Percentiles rank a stretch among this genome's conserved stretches.
phyloP scores from a whole-genome alignment of 1,284 basidiomycete genomes.

The Heterobasidion annosum region DNA sequence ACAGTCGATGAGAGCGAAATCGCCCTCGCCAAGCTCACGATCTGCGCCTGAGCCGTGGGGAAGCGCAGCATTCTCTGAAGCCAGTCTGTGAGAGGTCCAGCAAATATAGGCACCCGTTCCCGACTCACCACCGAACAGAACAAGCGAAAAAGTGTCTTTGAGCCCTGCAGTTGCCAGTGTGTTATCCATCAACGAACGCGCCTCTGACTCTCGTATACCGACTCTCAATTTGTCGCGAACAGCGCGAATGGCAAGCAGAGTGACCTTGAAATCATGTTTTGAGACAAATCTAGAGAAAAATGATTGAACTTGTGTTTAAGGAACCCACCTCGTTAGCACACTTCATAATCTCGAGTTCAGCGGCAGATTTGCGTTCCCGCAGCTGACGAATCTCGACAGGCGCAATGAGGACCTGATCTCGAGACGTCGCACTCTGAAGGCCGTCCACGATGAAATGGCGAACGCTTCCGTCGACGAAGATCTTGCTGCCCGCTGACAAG shows the following conservation, averaged over 20 bases:
- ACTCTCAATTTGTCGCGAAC: constrained; percentile 55
- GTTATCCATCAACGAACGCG: constrained; percentile 40
- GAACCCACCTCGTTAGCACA: constrained; percentile 71
- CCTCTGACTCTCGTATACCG: constrained; percentile 72
- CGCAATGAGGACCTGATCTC: constrained; percentile 32
- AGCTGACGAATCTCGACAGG: constrained; percentile 48
- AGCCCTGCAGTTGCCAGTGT: constrained; percentile 56
- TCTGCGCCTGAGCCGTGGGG: constrained; percentile 78
- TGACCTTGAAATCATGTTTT: constrained; percentile 38
- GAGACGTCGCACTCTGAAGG: constrained; percentile 35
- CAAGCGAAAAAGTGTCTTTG: constrained; percentile 46
- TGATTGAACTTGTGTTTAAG: not conserved
- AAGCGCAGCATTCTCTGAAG: constrained; percentile 71
- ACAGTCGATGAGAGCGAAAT: constrained; percentile 75
- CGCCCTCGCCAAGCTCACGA: constrained; percentile 41
- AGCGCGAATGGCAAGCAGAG: constrained; percentile 63
- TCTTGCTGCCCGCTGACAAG: constrained; percentile 20
- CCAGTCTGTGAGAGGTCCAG: not conserved
- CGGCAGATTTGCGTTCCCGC: constrained; percentile 64
- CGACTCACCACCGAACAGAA: constrained; percentile 68
- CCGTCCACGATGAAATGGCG: constrained; percentile 59
- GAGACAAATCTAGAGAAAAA: constrained; percentile 1
- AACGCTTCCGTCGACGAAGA: constrained; percentile 56
- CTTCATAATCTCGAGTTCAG: constrained; percentile 65
- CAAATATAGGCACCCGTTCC: too few relatives aligned